Base-by-base conservation (phyloP, 2,329 filamentous ascomycete species). In the Pseudocercospora vitis region DNA sequence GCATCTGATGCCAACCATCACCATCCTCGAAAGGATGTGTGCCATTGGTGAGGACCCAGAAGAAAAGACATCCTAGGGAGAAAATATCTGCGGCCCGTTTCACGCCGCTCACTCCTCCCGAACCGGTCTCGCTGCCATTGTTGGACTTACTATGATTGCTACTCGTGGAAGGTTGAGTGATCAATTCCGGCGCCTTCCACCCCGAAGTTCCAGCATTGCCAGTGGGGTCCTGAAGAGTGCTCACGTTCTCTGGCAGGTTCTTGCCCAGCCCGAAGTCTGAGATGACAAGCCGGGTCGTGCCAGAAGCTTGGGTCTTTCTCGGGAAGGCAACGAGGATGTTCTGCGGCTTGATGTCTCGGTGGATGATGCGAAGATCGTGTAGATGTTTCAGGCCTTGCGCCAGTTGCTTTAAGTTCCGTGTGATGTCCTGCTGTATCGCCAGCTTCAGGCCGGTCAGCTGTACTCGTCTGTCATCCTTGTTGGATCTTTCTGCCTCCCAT, bases 261-360 rank as follows among this genome's bases (percentile, higher is more conserved):
- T 97, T 99, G 71, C 94, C 97, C 0, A 99, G 82, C 4, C 94
- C 94, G 73, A 99, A 99, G 71, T 99, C 94, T 0, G 94, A 97
- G 29, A 99, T 96, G 3, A 99, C 82, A 31, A 99, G 80, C n/a
- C 92, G 86, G 19, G 91, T 86, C 29, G 80, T 82, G 12, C 55
- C 61, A 35, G 83, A 82, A 55, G 84, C 80, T 63, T 86, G 84
- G 61, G 81, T 84, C 75, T 86, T 85, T 53, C 83, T 81, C 1
- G 83, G 82, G 57, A 81, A 80, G 19, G 83, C 82, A 55, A 97
- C 91, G 1, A 99, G 79, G 47, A 99, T 97, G 64, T 99, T 99
- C 66, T 99, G 94, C 0, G 94, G 94, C 70, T 99, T 99, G 65
- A 99, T 82, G 68, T 99, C 94, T 49, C 94, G 88, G 70, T 99